Base-by-base conservation (phyloP, 805 yeast species). In the Saccharomycopsis selenospora region DNA sequence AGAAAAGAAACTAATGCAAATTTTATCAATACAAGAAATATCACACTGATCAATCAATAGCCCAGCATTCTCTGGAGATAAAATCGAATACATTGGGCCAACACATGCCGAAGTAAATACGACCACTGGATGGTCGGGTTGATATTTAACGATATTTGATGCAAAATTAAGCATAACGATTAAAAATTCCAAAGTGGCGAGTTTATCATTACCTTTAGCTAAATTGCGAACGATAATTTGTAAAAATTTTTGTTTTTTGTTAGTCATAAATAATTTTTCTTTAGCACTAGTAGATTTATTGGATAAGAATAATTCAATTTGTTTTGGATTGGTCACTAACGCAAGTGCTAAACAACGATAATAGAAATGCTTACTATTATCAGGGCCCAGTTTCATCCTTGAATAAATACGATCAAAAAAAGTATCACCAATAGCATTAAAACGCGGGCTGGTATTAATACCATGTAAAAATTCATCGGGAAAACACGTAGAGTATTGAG, bases 161-260 rank as follows among this genome's bases (percentile, higher is more conserved):
- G 56, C 54, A 36, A 50, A 24, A 23, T 42, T 47, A 13, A 50
- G 45, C 11, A 53, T 36, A 3, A 47, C 38, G 33, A 51, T 23
- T 28, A 53, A 50, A 28, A 45, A 50, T 27, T 47, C 46, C 11
- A 50, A 36, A 26, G 54, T 47, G 30, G 52, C 48, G n/a, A 50
- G 22, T 36, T 38, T 51, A 25, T 53, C 51, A 22, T 42, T 23
- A 20, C 47, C 50, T 4, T 44, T 50, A 28, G 11, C 28, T 20
- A 53, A 18, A 42, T 50, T 47, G 18, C 25, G 41, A 13, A 38
- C 28, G 11, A 50, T 33, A 3, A 20, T 20, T 18, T 42, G 46
- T 11, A 50, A 30, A 3, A 53, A 27, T 33, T 50, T 53, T 41
- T 53, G 56, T 30, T 50, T 50, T 26, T 43, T 47, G 36, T 44